A percentile compares a stretch with the other conserved stretches of the same genome.
Conservation (phyloP, 2,329 filamentous ascomycete species). For the Talaromyces marneffei region DNA sequence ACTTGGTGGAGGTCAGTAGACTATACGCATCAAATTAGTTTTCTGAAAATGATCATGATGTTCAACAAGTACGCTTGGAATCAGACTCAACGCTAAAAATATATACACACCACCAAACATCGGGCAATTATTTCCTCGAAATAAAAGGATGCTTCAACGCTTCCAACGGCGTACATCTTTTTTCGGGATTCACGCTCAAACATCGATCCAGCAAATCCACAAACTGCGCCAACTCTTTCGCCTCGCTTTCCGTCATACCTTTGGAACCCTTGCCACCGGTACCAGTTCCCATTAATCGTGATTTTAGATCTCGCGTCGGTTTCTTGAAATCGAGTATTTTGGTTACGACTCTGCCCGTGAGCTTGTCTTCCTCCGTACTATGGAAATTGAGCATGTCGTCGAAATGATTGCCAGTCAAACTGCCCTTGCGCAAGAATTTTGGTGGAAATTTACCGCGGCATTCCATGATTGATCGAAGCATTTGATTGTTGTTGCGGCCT, state of each 20-base stretch:
- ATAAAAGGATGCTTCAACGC: slow-evolving; percentile 90
- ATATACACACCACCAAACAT: background rate
- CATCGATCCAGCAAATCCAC: slow-evolving; percentile 84
- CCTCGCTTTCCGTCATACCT: slow-evolving; percentile 67
- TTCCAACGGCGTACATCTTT: slow-evolving; percentile 78
- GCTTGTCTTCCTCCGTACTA: slow-evolving; percentile 78
- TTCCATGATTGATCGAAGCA: slow-evolving; percentile 95
- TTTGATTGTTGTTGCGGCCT: slow-evolving; percentile 94
- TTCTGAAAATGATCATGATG: background rate
- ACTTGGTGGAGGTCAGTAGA: background rate
- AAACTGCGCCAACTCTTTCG: slow-evolving; percentile 74
- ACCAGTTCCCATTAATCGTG: slow-evolving; percentile 57
- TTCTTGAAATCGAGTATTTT: slow-evolving; percentile 51
- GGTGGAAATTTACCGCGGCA: slow-evolving; percentile 86
- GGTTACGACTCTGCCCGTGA: slow-evolving; percentile 68
- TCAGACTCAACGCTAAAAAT: background rate
- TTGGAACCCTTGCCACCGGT: slow-evolving; percentile 42
- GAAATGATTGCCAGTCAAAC: slow-evolving; percentile 72
- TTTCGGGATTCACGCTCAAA: slow-evolving; percentile 83
- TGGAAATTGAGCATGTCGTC: slow-evolving; percentile 78
- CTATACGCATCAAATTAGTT: no score
- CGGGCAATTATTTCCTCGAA: background rate
- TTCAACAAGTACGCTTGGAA: background rate
- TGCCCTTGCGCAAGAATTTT: slow-evolving; percentile 79
- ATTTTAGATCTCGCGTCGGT: slow-evolving; percentile 74